These are phyloP conservation scores for Lactifluus echinatus DNA, from an alignment of 768 basidiomycete genomes.

Conservation along the genomic window DNA sequence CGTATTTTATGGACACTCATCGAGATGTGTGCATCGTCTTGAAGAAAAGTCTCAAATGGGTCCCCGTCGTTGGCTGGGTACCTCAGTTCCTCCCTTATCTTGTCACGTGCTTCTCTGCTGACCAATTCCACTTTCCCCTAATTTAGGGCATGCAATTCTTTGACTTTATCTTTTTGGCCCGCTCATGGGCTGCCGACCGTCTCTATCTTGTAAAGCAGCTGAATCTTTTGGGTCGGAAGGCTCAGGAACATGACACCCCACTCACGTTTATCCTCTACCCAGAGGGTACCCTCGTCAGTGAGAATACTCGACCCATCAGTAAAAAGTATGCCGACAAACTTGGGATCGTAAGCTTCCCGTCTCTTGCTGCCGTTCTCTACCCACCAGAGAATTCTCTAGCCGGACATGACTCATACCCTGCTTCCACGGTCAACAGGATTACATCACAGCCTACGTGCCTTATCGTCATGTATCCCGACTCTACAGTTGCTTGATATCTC, in stretches of 20 bases:
- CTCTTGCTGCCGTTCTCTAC: background rate
- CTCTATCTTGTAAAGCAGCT: constrained; percentile 56
- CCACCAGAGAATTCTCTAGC: constrained; percentile 32
- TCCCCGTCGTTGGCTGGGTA: constrained; percentile 88
- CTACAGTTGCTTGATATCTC: constrained; percentile 88
- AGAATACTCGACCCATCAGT: constrained; percentile 76
- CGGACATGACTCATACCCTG: constrained; percentile 71
- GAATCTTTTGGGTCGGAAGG: constrained; percentile 56
- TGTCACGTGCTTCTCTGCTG: too few relatives aligned
- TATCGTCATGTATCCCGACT: constrained; percentile 66
- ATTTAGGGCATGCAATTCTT: constrained; percentile 89
- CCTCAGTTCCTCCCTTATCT: too few relatives aligned
- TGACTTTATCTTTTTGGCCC: constrained; percentile 86
- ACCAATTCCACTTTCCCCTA: too few relatives aligned
- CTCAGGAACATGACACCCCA: constrained; percentile 60
- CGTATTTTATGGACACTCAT: constrained; percentile 60
- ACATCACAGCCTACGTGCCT: constrained; percentile 72
- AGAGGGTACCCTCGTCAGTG: constrained; percentile 90
- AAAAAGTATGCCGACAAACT: constrained; percentile 83
- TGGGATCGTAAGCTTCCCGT: constrained; percentile 59
- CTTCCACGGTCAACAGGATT: constrained; percentile 91
- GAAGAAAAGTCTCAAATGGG: constrained; percentile 81
- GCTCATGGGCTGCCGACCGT: constrained; percentile 85
- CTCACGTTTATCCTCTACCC: constrained; percentile 86
- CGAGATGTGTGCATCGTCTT: constrained; percentile 81